Percentiles rank a stretch among this genome's conserved stretches.
These are phyloP conservation scores for Actinomucor elegans DNA, from an alignment of 371 early-diverging fungal species.

Conservation along the genomic window DNA sequence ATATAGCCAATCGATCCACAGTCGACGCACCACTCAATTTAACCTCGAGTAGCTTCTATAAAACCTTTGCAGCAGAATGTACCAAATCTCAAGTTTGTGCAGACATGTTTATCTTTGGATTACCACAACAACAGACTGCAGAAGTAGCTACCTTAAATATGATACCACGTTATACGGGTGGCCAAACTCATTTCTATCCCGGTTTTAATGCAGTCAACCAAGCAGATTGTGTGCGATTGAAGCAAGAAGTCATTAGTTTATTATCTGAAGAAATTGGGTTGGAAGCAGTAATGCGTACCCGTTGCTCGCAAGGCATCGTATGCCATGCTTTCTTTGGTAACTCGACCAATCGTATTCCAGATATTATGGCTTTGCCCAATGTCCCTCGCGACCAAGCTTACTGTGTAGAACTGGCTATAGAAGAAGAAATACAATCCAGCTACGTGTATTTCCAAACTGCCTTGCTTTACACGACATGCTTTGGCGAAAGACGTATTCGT, in stretches of 20 bases:
- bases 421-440: slow-evolving; percentile 66
- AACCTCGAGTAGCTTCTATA: slow-evolving; percentile 75
- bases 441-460: slow-evolving; percentile 88
- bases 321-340: slow-evolving; percentile 82
- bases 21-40: slow-evolving; percentile 54
- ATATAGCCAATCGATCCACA: slow-evolving; percentile 57
- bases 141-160: slow-evolving; percentile 83
- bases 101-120: slow-evolving; percentile 81
- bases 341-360: slow-evolving; percentile 82
- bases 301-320: slow-evolving; percentile 78
- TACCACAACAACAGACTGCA: slow-evolving; percentile 54
- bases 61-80: slow-evolving; percentile 78
- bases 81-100: slow-evolving; percentile 78
- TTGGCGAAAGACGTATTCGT: slow-evolving; percentile 83
- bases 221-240: slow-evolving; percentile 68
- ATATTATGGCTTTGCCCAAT: slow-evolving; percentile 83
- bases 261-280: slow-evolving; percentile 72
- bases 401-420: slow-evolving; percentile 75
- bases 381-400: slow-evolving; percentile 87
- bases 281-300: slow-evolving; percentile 88
- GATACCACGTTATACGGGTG: slow-evolving; percentile 87
- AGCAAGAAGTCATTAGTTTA: slow-evolving; percentile 68
- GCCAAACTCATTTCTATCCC: slow-evolving; percentile 83
- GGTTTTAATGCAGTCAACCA: slow-evolving; percentile 62
- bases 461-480: slow-evolving; percentile 70